These are phyloP conservation scores for Tolypocladium sp. DNA, from an alignment of 2,329 filamentous ascomycete species.

Conservation along the genomic window DNA sequence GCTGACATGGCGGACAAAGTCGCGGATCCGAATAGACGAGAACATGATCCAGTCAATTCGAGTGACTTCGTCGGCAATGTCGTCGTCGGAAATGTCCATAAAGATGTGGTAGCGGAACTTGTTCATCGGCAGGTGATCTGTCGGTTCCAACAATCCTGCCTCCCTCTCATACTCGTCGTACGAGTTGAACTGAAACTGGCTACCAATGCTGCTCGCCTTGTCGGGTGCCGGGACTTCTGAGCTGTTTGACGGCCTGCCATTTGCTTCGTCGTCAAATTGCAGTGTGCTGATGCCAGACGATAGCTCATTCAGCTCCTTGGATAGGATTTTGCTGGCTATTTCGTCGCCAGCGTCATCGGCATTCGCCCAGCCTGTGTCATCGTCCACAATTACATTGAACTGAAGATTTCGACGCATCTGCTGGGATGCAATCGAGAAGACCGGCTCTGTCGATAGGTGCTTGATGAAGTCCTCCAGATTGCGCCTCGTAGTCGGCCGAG, in stretches of 20 bases:
- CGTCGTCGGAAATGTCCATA: slow-evolving; percentile 77
- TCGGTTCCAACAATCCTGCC: slow-evolving; percentile 62
- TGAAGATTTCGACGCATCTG: slow-evolving; percentile 78
- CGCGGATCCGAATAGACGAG: slow-evolving; percentile 83
- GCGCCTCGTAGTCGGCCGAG: slow-evolving; percentile 62
- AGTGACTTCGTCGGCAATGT: slow-evolving; percentile 84
- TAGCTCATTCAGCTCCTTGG: slow-evolving; percentile 29
- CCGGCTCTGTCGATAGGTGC: slow-evolving; percentile 64
- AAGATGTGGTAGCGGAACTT: slow-evolving; percentile 86
- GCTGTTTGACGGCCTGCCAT: slow-evolving; percentile 34
- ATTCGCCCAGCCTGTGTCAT: slow-evolving; percentile 89
- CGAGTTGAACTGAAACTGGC: slow-evolving; percentile 50
- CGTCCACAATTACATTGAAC: slow-evolving; percentile 65
- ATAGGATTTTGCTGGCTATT: slow-evolving; percentile 22
- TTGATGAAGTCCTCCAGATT: slow-evolving; percentile 67
- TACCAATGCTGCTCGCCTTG: slow-evolving; percentile 26
- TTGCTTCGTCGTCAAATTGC: slow-evolving; percentile 36
- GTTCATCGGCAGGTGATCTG: slow-evolving; percentile 59
- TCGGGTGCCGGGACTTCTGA: slow-evolving; percentile 34
- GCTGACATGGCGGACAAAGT: slow-evolving; percentile 86
- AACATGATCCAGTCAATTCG: slow-evolving; percentile 99
- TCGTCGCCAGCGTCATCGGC: slow-evolving; percentile 49
- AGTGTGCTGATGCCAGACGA: slow-evolving; percentile 35
- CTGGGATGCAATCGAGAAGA: slow-evolving; percentile 76
- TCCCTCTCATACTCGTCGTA: slow-evolving; percentile 76